Base-by-base conservation (phyloP, 352 stramenopile species). In the Globisporangium megalacanthum region DNA sequence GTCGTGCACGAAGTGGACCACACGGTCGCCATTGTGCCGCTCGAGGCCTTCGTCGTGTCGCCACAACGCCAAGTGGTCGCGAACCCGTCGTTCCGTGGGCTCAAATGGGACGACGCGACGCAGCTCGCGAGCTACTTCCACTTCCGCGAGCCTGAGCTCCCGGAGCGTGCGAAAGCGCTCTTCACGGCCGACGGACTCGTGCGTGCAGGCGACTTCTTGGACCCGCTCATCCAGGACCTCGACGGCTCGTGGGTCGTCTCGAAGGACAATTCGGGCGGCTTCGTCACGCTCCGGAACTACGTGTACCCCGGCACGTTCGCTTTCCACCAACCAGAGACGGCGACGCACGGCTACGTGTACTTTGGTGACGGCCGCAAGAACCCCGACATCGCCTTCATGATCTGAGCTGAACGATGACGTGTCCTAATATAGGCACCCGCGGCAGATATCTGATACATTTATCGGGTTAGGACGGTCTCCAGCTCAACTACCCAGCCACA, bases 91-190 rank as follows among this genome's bases (percentile, higher is more conserved):
- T 92, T 92, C 51, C 77, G 79, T 49, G 83, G 83, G 0, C 73
- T 92, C 45, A 68, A 73, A 35, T 86, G 73, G 68, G 78, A 91
- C 9, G 73, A 87, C 37, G 69, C 77, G 1, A 45, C 64, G 15
- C 77, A 88, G 58, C 67, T 89, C 35, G 75, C 75, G 69, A 91
- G 81, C 64, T 92, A 88, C 65, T 89, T 88, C 57, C 83, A 92
- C 63, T 86, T 91, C 22, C 75, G 79, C 14, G 67, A 79, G 39
- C 76, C 83, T 3, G 79, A 88, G 29, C 47, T 83, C n/a, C 74
- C 77, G 1, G 79, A 89, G 48, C 71, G 75, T 9, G 67, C 72
- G 1, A 79, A 78, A 41, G 73, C 77, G n/a, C 71, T 89, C 13
- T 63, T 76, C 50, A 75, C 70, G 17, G 64, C 59, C 20, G 73